phyloP scores from a whole-genome alignment of 768 basidiomycete genomes.

The Agrocybe pediades region DNA sequence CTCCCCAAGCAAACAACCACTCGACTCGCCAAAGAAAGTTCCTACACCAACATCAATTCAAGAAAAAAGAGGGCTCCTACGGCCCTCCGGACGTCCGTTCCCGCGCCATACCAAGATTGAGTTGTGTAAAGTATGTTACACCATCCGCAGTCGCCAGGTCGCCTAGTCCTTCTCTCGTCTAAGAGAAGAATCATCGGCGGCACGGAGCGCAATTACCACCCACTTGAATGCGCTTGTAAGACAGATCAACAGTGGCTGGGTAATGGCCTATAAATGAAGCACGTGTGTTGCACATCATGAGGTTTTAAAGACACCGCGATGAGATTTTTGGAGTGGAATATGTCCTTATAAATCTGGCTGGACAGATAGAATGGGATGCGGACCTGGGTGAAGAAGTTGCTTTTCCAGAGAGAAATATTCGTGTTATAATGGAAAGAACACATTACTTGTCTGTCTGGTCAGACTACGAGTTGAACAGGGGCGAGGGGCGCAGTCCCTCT shows the following conservation, averaged over 20 bases:
- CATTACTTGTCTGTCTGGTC: no score
- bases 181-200: neutral
- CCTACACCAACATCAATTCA: neutral
- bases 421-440: no score
- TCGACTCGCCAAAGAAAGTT: no score
- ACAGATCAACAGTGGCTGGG: neutral
- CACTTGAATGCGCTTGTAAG: no score
- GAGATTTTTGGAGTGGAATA: neutral
- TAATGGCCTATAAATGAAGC: neutral
- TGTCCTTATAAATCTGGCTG: no score
- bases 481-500: neutral
- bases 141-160: conserved; percentile 9
- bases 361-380: no score
- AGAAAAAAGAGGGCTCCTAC: conserved; percentile 1
- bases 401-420: no score
- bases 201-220: no score
- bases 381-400: neutral
- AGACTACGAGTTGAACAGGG: neutral
- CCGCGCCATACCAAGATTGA: conserved; percentile 4
- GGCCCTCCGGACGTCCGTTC: conserved; percentile 8
- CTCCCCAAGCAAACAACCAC: no score
- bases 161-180: conserved; percentile 1
- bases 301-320: neutral
- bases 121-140: neutral
- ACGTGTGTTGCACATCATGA: neutral